A percentile compares a stretch with the other conserved stretches of the same genome.
These are phyloP conservation scores for Deakozyma indianensis DNA, from an alignment of 805 yeast genomes.

Conservation along the genomic window DNA sequence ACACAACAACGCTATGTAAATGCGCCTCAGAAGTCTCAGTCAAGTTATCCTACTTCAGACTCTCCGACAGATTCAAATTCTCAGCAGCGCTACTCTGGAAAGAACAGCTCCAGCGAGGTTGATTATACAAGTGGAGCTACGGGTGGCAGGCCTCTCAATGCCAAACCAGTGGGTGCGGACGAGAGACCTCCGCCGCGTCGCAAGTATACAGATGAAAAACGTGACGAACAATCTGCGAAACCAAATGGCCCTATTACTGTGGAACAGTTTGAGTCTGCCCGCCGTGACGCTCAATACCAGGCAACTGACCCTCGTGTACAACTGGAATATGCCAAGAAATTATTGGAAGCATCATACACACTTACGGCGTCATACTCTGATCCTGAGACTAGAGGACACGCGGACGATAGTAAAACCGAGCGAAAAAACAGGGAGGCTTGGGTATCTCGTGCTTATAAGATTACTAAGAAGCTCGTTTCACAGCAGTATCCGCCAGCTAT, in stretches of 20 bases:
- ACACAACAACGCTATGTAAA: background rate
- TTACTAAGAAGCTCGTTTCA: conserved; percentile 39
- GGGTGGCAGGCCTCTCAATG: background rate
- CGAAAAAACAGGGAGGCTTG: conserved; percentile 41
- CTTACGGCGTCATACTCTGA: conserved; percentile 23
- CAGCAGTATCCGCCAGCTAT: conserved; percentile 38
- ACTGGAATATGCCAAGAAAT: conserved; percentile 45
- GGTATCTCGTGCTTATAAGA: conserved; percentile 41
- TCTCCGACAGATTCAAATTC: background rate
- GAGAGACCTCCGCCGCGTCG: conserved; percentile 3
- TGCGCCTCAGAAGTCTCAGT: background rate
- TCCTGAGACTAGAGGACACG: conserved; percentile 25
- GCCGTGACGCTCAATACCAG: conserved; percentile 17
- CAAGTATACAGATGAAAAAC: conserved; percentile 1
- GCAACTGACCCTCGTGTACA: conserved; percentile 35
- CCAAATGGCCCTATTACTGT: conserved; percentile 11
- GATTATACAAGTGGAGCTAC: background rate
- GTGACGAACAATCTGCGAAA: background rate
- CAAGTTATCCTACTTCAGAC: background rate
- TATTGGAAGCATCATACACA: conserved; percentile 32
- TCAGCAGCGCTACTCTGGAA: no score
- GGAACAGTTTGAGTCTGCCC: conserved; percentile 17
- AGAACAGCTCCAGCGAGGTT: background rate
- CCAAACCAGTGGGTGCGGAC: background rate
- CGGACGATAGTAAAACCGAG: conserved; percentile 30